Base-by-base conservation (phyloP, 441 rosid genomes). In the Oxalis stricta region DNA sequence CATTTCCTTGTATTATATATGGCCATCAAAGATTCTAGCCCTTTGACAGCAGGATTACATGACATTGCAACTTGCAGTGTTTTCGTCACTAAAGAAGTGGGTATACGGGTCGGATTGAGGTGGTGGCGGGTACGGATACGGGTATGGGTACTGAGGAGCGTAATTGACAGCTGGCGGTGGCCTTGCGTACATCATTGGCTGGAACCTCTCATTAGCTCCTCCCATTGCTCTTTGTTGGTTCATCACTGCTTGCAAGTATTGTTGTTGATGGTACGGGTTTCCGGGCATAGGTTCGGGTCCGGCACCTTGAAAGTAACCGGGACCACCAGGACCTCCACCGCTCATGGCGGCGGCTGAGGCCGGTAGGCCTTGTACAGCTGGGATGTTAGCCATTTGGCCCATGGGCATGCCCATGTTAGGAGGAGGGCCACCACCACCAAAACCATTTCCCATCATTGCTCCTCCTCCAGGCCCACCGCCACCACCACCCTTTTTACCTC, bases 121-220 rank as follows among this genome's bases (percentile, higher is more conserved):
- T 0, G 45, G 73, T 35, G 65, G 46, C 7, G 72, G 75, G 17
- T 61, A 46, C 8, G 67, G 79, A 37, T 72, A 63, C 0, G 75
- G 72, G 23, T 73, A 68, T 4, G 71, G 80, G 32, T 38, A 52
- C 1, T 55, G 75, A 15, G 95, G 92, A 74, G 78, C 51, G 68
- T 78, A 87, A 60, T 87, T 87, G 18, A 73, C 76, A 1, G 96
- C 92, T 0, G 94, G 70, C 0, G 92, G 88, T 18, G 84, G 96
- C 56, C 86, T 70, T 5, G 92, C 92, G 12, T 87, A 84, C 92
- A 87, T 87, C 94, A 87, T 63, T 21, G 71, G 96, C 48, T 86
- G 96, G 69, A 76, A 80, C 62, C 96, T 69, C 42, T 82, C 89
- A n/a, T 70, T 77, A 1, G 69, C 85, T 69, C 69, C 85, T 69